Percentiles rank a stretch among this genome's conserved stretches.
Evolutionary conservation across 257 asterid genomes (phyloP).

Genomic region (Scutellaria baicalensis): DNA sequence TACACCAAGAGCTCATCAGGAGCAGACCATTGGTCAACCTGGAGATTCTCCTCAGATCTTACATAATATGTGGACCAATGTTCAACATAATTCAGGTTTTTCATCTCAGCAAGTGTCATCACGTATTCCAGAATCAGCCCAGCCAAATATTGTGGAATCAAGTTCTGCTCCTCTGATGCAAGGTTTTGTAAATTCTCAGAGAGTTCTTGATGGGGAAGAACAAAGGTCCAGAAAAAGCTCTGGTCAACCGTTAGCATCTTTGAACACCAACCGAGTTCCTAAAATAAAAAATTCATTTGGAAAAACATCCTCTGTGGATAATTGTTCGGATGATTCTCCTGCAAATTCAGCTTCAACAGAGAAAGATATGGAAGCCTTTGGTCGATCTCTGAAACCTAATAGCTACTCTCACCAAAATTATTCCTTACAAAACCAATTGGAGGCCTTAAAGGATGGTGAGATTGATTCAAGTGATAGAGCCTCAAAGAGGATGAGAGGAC

Average conservation of each 20-base stretch:
- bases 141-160: constrained; percentile 44
- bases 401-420: constrained; percentile 40
- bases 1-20: constrained; percentile 24
- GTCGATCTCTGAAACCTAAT: constrained; percentile 71
- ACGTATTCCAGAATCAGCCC: constrained; percentile 30
- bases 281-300: constrained; percentile 29
- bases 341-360: constrained; percentile 47
- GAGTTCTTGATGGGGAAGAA: constrained; percentile 29
- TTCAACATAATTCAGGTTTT: constrained; percentile 29
- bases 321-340: constrained; percentile 46
- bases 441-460: constrained; percentile 36
- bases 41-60: constrained; percentile 23
- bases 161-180: constrained; percentile 31
- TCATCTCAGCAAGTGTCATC: constrained; percentile 31
- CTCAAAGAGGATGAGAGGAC: constrained; percentile 61
- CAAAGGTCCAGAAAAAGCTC: constrained; percentile 32
- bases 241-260: constrained; percentile 21
- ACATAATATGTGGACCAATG: constrained; percentile 41
- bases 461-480: constrained; percentile 47
- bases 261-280: constrained; percentile 20
- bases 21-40: constrained; percentile 25
- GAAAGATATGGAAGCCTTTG: constrained; percentile 73
- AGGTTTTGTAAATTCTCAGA: constrained; percentile 23
- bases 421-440: constrained; percentile 53
- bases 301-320: constrained; percentile 30